These are phyloP conservation scores for Erythrobasidium yunnanense DNA, from an alignment of 768 basidiomycete species.

Conservation along the genomic window DNA sequence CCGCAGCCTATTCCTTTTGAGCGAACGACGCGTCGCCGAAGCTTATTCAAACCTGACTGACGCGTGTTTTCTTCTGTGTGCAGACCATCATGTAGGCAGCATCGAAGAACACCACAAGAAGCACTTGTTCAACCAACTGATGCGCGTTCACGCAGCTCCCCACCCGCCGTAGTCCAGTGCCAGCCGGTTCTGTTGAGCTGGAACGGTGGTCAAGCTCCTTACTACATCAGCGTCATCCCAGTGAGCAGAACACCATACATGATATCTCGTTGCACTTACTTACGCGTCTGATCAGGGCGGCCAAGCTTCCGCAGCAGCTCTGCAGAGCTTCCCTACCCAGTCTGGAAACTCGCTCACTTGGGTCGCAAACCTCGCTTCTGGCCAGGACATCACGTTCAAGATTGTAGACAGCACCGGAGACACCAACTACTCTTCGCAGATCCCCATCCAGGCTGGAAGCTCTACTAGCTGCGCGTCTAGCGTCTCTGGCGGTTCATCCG, in stretches of 20 bases:
- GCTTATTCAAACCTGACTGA: background rate
- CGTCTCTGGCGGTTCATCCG: background rate
- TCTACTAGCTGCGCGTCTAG: background rate
- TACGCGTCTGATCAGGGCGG: background rate
- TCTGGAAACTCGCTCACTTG: slow-evolving; percentile 20
- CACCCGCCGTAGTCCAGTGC: slow-evolving; percentile 20
- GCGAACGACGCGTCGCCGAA: background rate
- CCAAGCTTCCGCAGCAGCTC: slow-evolving; percentile 13
- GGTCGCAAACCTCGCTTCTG: slow-evolving; percentile 15
- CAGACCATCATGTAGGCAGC: slow-evolving; percentile 8
- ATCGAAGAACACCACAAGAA: background rate
- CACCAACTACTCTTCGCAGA: slow-evolving; percentile 25
- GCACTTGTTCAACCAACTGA: background rate
- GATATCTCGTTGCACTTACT: background rate
- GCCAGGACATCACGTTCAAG: slow-evolving; percentile 7
- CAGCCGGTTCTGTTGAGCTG: background rate
- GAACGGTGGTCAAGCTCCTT: background rate
- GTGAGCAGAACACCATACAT: background rate
- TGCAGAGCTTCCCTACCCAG: slow-evolving; percentile 13
- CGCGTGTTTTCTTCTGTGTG: slow-evolving; percentile 9
- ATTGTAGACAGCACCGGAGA: slow-evolving; percentile 14
- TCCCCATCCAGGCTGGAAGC: slow-evolving; percentile 20
- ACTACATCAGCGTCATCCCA: slow-evolving; percentile 21
- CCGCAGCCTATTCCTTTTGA: background rate
- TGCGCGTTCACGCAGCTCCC: background rate